phyloP scores from a whole-genome alignment of 306 rosid genomes.

The Parietaria judaica region DNA sequence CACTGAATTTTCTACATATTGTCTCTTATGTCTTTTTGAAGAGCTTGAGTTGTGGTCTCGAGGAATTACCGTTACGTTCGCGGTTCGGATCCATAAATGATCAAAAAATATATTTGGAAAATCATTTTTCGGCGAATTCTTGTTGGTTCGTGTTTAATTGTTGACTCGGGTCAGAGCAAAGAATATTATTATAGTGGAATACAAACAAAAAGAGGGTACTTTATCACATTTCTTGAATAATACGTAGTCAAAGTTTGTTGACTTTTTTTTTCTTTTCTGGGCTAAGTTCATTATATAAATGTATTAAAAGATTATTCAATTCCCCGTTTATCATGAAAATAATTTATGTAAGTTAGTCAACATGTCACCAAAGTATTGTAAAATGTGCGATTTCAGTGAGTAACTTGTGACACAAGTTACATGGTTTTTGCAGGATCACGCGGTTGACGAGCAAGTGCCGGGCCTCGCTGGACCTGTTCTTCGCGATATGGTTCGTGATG shows the following conservation, averaged over 20 bases:
- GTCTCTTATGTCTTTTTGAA: too few species aligned
- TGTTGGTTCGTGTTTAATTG: too few species aligned
- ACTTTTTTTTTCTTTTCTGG: not conserved
- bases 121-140: too few species aligned
- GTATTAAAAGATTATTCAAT: too few species aligned
- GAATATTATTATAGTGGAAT: not conserved
- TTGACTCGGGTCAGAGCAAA: not conserved
- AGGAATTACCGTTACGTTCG: too few species aligned
- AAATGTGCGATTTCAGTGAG: not conserved
- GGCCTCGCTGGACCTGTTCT: constrained; percentile 84
- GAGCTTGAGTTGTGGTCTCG: too few species aligned
- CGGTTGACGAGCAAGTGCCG: constrained; percentile 72
- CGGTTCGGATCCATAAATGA: not conserved
- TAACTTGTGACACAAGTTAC: not conserved
- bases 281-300: too few species aligned
- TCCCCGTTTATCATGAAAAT: too few species aligned
- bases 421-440: constrained; percentile 44
- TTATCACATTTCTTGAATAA: not conserved
- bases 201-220: not conserved
- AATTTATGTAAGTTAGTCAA: too few species aligned
- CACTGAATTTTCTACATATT: too few species aligned
- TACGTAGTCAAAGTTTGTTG: not conserved
- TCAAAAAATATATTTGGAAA: not conserved
- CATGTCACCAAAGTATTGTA: not conserved
- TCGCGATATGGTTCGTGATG: constrained; percentile 97